Percentiles rank a stretch among this genome's conserved stretches.
These are phyloP conservation scores for Climacium dendroides DNA, from an alignment of 225 moss, liverwort and hornwort genomes.

Conservation along the genomic window DNA sequence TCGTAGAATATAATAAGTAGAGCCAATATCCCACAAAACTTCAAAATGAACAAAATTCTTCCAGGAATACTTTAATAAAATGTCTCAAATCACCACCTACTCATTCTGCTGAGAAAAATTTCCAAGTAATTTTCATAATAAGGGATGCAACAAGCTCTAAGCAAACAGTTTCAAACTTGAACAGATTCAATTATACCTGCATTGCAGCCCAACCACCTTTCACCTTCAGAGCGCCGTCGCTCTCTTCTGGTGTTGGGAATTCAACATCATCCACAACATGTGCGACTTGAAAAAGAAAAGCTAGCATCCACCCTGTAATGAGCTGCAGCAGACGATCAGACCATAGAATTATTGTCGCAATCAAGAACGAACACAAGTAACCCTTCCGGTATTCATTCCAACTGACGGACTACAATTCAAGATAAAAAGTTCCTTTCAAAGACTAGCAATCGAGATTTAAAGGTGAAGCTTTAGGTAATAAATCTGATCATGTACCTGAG, in stretches of 20 bases:
- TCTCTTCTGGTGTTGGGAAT: conserved; percentile 63
- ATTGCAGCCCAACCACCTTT: conserved; percentile 85
- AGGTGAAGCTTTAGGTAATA: neutral
- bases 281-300: conserved; percentile 94
- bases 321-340: conserved; percentile 38
- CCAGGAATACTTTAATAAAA: neutral
- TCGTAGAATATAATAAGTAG: neutral
- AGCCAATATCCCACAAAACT: neutral
- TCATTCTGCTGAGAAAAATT: neutral
- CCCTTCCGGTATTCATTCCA: neutral
- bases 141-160: neutral
- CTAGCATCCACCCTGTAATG: conserved; percentile 83
- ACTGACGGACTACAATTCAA: neutral
- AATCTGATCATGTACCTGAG: neutral
- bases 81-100: neutral
- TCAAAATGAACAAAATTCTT: neutral
- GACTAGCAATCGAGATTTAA: neutral
- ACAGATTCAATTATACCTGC: conserved; percentile 41
- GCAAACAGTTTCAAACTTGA: neutral
- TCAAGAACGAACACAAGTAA: neutral
- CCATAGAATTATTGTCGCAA: neutral
- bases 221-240: conserved; percentile 54
- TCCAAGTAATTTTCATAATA: neutral
- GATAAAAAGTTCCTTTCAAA: neutral
- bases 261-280: conserved; percentile 92